Conservation (phyloP, 129 eudicot genomes). For the Arctium minus region DNA sequence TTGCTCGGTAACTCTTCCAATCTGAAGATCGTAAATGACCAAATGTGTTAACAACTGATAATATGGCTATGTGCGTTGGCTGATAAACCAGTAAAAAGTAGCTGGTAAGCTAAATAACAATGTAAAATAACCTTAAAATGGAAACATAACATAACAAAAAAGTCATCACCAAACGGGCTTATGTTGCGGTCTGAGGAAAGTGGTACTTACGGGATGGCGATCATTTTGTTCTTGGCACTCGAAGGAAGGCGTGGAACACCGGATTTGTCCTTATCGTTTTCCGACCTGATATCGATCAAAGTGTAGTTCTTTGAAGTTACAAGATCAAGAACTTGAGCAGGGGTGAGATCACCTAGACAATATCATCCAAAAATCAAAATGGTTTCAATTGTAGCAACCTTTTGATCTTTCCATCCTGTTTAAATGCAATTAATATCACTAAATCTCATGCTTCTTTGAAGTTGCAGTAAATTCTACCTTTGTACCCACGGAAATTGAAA, state of each 20-base stretch:
- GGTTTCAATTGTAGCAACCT: background rate
- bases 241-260: conserved; percentile 97
- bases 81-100: too few species aligned
- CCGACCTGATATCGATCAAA: conserved; percentile 85
- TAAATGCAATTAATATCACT: background rate
- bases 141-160: background rate
- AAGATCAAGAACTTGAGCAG: conserved; percentile 91
- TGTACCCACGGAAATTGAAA: conserved; percentile 74
- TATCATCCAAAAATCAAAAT: conserved; percentile 9
- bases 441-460: background rate
- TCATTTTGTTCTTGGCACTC: conserved; percentile 73
- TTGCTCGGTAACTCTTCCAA: conserved; percentile 87
- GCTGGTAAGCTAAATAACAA: background rate
- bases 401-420: background rate
- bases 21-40: conserved; percentile 32
- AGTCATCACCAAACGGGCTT: too few species aligned
- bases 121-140: too few species aligned
- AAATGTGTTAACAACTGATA: background rate
- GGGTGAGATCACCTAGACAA: conserved; percentile 64
- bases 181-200: background rate
- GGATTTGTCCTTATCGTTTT: conserved; percentile 89
- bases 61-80: background rate
- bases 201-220: conserved; percentile 80
- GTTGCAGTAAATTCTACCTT: conserved; percentile 43
- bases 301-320: conserved; percentile 65